These are phyloP conservation scores for Metarhizium robertsii DNA, from an alignment of 2,329 filamentous ascomycete genomes.

Conservation along the genomic window DNA sequence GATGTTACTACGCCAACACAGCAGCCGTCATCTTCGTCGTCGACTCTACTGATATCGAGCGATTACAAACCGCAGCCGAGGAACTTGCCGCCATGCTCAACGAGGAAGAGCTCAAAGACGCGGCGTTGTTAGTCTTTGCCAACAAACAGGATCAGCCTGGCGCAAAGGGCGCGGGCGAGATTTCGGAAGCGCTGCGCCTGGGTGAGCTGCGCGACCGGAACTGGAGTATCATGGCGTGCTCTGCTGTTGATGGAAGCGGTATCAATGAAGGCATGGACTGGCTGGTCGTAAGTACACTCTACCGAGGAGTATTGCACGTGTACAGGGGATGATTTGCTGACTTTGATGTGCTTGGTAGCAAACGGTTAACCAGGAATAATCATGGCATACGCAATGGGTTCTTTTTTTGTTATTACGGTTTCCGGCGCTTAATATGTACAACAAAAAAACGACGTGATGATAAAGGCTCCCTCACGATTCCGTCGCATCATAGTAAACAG, in stretches of 20 bases:
- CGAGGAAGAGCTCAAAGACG: conserved; percentile 92
- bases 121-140: conserved; percentile 86
- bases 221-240: conserved; percentile 98
- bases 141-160: conserved; percentile 99
- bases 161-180: conserved; percentile 92
- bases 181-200: conserved; percentile 83
- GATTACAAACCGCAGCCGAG: conserved; percentile 83
- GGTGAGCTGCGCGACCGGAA: conserved; percentile 91
- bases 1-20: conserved; percentile 98
- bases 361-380: conserved; percentile 26
- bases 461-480: conserved; percentile 6
- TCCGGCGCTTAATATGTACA: conserved; percentile 19
- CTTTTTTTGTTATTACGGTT: neutral
- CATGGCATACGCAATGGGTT: conserved; percentile 1
- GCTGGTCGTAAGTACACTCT: conserved; percentile 61
- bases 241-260: conserved; percentile 88
- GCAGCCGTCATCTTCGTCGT: conserved; percentile 98
- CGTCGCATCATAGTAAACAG: conserved; percentile 18
- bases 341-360: conserved; percentile 14
- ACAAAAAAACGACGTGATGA: conserved; percentile 22
- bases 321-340: neutral
- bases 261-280: conserved; percentile 98
- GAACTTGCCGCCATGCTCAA: conserved; percentile 93
- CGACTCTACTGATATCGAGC: conserved; percentile 94
- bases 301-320: neutral